A percentile compares a stretch with the other conserved stretches of the same genome.
phyloP scores from a whole-genome alignment of 1,139 yeast genomes.

The Magnusiomyces suaveolens region DNA sequence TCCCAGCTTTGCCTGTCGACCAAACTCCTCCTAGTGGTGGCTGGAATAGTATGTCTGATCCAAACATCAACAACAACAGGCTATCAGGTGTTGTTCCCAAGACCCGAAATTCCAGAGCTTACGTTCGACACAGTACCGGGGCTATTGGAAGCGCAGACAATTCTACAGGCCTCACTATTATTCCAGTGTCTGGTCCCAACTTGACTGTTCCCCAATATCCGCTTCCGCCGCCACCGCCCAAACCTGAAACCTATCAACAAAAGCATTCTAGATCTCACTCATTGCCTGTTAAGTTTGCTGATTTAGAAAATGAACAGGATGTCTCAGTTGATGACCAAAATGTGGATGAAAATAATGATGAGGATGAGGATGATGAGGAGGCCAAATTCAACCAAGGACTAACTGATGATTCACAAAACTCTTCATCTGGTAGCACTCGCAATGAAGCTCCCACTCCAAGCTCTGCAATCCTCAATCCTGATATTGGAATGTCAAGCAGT shows the following conservation, averaged over 20 bases:
- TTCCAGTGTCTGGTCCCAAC: conserved; percentile 7
- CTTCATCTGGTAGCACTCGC: background rate
- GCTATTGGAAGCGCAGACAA: background rate
- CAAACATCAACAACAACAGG: background rate
- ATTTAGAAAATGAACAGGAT: conserved; percentile 1
- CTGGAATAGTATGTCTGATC: background rate
- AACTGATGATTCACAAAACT: background rate
- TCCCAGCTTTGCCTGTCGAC: conserved; percentile 6
- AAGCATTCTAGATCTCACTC: conserved; percentile 10
- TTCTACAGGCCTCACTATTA: background rate
- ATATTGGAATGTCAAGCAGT: conserved; percentile 6
- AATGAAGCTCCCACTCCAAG: conserved; percentile 4
- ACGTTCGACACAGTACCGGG: background rate
- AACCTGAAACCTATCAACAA: conserved; percentile 15
- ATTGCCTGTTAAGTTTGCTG: conserved; percentile 11
- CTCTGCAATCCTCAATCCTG: conserved; percentile 6
- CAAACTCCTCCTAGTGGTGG: conserved; percentile 5
- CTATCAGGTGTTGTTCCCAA: background rate
- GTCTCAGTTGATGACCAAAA: background rate
- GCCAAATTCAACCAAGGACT: background rate
- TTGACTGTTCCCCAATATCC: conserved; percentile 16
- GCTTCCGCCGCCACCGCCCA: conserved; percentile 17
- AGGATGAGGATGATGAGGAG: too few relatives aligned
- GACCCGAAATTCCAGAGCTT: background rate
- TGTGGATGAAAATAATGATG: too few relatives aligned